A percentile compares a stretch with the other conserved stretches of the same genome.
Evolutionary conservation across 2,329 filamentous ascomycete genomes (phyloP).

Genomic region (Pseudopithomyces chartarum): DNA sequence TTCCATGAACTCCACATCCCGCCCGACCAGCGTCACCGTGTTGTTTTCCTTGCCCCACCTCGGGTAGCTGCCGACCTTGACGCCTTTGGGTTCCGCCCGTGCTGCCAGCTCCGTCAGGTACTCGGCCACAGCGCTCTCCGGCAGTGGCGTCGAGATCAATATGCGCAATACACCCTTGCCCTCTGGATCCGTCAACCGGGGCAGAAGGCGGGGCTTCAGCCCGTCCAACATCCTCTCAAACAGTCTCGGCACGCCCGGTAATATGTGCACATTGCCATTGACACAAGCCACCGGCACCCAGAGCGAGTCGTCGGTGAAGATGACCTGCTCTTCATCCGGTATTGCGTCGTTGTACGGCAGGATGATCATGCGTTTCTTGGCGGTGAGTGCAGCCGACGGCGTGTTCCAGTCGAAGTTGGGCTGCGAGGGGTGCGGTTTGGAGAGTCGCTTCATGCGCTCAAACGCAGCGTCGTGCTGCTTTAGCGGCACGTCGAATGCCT

Average conservation of each 20-base stretch:
- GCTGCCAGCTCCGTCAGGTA: slow-evolving; percentile 81
- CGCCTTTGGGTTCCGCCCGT: slow-evolving; percentile 72
- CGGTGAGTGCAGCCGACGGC: slow-evolving; percentile 76
- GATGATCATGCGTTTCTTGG: slow-evolving; percentile 89
- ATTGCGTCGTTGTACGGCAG: slow-evolving; percentile 75
- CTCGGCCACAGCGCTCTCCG: slow-evolving; percentile 82
- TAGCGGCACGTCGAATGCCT: slow-evolving; percentile 79
- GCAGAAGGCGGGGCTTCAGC: slow-evolving; percentile 71
- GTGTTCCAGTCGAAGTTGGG: slow-evolving; percentile 83
- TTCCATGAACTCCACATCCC: slow-evolving; percentile 78
- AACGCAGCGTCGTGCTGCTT: slow-evolving; percentile 78
- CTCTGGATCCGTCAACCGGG: slow-evolving; percentile 77
- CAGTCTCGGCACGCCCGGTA: slow-evolving; percentile 85
- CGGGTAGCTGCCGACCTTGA: slow-evolving; percentile 96
- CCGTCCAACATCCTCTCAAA: slow-evolving; percentile 81
- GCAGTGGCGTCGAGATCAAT: slow-evolving; percentile 82
- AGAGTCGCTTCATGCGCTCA: slow-evolving; percentile 81
- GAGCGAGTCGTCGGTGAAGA: slow-evolving; percentile 79
- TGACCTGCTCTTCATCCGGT: slow-evolving; percentile 70
- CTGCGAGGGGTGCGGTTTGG: slow-evolving; percentile 73
- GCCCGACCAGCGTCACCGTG: slow-evolving; percentile 84
- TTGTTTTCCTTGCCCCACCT: slow-evolving; percentile 87
- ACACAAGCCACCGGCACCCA: slow-evolving; percentile 92
- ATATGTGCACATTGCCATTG: slow-evolving; percentile 90
- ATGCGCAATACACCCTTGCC: slow-evolving; percentile 80